Evolutionary conservation across 345 rosid species (phyloP).

Genomic region (Aethionema arabicum): DNA sequence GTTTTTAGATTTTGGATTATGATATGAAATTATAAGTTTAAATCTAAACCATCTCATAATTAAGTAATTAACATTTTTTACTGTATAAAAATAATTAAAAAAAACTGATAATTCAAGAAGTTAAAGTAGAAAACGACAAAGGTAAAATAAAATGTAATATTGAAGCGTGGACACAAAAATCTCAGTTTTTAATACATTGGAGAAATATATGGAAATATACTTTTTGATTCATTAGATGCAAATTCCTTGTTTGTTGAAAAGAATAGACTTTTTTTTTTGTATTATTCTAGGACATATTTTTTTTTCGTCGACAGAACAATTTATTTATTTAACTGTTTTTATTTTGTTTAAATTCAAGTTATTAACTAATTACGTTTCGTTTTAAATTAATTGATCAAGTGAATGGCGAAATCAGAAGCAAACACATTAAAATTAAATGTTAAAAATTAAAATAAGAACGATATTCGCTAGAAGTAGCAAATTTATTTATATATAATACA

Average conservation of each 20-base stretch:
- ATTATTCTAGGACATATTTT: conserved; percentile 23
- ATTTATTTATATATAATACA: too few relatives aligned
- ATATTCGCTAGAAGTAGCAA: too few relatives aligned
- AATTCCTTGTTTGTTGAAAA: conserved; percentile 23
- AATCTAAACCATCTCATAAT: too few relatives aligned
- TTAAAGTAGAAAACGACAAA: conserved; percentile 23
- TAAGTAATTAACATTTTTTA: neutral
- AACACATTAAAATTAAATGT: too few relatives aligned
- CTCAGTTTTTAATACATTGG: conserved; percentile 39
- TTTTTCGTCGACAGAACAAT: too few relatives aligned
- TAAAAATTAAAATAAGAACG: too few relatives aligned
- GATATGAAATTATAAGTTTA: too few relatives aligned
- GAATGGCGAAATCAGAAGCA: too few relatives aligned
- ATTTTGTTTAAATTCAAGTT: too few relatives aligned
- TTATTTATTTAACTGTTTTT: neutral
- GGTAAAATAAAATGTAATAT: conserved; percentile 9
- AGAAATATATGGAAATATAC: conserved; percentile 29
- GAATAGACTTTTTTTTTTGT: conserved; percentile 11
- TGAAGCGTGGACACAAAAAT: conserved; percentile 28
- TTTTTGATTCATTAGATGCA: conserved; percentile 42
- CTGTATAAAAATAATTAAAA: conserved; percentile 9
- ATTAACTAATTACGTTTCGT: too few relatives aligned
- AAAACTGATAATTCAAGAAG: conserved; percentile 15
- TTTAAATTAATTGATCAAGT: too few relatives aligned
- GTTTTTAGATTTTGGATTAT: too few relatives aligned